Evolutionary conservation across 1,284 basidiomycete species (phyloP).

Genomic region (Pseudozyma tsukubaensis): DNA sequence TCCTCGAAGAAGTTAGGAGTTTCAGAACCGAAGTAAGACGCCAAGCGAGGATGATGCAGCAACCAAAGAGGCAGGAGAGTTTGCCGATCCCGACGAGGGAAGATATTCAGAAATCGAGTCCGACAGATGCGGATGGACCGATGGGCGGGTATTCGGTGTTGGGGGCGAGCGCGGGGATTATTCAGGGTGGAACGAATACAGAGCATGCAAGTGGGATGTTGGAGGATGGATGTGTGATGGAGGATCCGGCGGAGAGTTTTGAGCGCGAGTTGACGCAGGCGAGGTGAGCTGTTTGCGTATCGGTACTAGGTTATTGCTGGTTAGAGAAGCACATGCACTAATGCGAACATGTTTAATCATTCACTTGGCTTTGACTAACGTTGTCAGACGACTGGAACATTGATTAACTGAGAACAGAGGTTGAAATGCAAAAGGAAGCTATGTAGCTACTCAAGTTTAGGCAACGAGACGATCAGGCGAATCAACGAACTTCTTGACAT

Average conservation of each 20-base stretch:
- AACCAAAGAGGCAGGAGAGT: constrained; percentile 34
- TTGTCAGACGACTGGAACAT: too few species aligned
- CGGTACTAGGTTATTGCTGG: neutral
- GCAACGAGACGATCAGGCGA: constrained; percentile 25
- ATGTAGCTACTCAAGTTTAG: too few species aligned
- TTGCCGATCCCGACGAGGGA: constrained; percentile 65
- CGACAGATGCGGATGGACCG: constrained; percentile 37
- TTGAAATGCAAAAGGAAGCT: too few species aligned
- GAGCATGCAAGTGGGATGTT: constrained; percentile 50
- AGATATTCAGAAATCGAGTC: constrained; percentile 55
- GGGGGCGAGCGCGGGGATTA: constrained; percentile 52
- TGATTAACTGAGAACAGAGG: too few species aligned
- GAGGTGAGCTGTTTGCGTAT: constrained; percentile 8
- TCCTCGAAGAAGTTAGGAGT: constrained; percentile 90
- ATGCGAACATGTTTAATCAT: too few species aligned
- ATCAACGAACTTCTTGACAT: constrained; percentile 21
- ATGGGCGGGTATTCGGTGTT: constrained; percentile 32
- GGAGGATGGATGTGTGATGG: constrained; percentile 55
- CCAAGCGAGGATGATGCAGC: constrained; percentile 66
- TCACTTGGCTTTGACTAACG: too few species aligned
- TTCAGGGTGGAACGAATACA: constrained; percentile 46
- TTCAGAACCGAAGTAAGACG: constrained; percentile 86
- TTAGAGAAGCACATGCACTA: too few species aligned
- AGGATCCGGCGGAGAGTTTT: constrained; percentile 57
- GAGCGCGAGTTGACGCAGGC: constrained; percentile 46